A percentile compares a stretch with the other conserved stretches of the same genome.
Evolutionary conservation across 495 filamentous ascomycete genomes (phyloP).

Genomic region (Aspergillus panamensis): DNA sequence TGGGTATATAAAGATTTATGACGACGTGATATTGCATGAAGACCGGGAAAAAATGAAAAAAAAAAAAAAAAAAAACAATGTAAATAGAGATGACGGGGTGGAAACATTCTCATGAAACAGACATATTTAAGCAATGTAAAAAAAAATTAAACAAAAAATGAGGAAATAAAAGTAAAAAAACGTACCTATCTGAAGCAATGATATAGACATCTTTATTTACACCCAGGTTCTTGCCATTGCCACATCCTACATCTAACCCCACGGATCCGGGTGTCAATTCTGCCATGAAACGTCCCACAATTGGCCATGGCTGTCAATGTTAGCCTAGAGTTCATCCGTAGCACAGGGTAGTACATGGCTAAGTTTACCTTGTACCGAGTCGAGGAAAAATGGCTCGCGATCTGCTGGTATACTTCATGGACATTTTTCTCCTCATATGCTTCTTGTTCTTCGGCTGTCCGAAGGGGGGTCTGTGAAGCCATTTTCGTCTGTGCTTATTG

Average conservation of each 20-base stretch:
- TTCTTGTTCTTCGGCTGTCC: slow-evolving; percentile 20
- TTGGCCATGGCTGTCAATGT: slow-evolving; percentile 73
- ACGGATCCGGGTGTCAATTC: slow-evolving; percentile 67
- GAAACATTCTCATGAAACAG: slow-evolving; percentile 1
- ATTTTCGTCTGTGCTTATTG: slow-evolving; percentile 11
- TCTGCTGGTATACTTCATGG: slow-evolving; percentile 90
- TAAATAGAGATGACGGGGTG: slow-evolving; percentile 7
- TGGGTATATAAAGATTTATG: slow-evolving; percentile 2
- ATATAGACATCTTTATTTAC: slow-evolving; percentile 80
- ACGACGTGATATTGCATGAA: neutral
- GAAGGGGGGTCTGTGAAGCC: slow-evolving; percentile 7
- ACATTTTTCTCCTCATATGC: slow-evolving; percentile 82
- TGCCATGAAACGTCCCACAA: slow-evolving; percentile 75
- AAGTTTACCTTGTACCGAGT: slow-evolving; percentile 78
- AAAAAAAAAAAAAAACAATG: slow-evolving; percentile 3
- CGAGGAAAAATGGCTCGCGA: slow-evolving; percentile 90
- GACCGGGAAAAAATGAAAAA: neutral
- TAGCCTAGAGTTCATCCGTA: neutral
- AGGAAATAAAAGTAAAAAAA: slow-evolving; percentile 14
- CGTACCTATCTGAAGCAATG: slow-evolving; percentile 79
- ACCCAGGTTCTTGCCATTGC: slow-evolving; percentile 91
- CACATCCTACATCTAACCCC: slow-evolving; percentile 84
- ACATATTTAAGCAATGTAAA: neutral
- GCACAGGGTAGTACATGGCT: neutral
- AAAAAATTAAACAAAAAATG: slow-evolving; percentile 5